A percentile compares a stretch with the other conserved stretches of the same genome.
phyloP scores from a whole-genome alignment of 768 basidiomycete species.

The Termitomyces bulborhizus region DNA sequence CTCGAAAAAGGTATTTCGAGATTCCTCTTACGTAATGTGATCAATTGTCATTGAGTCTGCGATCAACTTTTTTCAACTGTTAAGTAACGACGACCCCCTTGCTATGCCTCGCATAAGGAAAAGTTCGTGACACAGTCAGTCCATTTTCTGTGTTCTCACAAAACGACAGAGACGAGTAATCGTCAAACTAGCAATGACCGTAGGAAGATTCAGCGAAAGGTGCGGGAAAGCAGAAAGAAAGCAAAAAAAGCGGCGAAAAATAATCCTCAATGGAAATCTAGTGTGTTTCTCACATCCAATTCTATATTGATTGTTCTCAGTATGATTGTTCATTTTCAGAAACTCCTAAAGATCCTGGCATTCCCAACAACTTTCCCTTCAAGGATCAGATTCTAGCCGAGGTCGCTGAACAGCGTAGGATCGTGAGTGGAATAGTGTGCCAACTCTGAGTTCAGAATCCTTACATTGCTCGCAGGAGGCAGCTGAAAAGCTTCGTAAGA shows the following conservation, averaged over 20 bases:
- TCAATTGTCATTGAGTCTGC: background rate
- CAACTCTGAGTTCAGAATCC: background rate
- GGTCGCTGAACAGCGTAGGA: constrained; percentile 72
- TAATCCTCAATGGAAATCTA: constrained; percentile 83
- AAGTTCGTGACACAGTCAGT: constrained; percentile 5
- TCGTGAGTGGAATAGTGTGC: constrained; percentile 35
- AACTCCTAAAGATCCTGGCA: constrained; percentile 85
- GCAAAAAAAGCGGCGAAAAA: constrained; percentile 68
- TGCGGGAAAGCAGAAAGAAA: constrained; percentile 74
- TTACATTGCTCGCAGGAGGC: constrained; percentile 41
- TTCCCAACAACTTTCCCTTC: constrained; percentile 89
- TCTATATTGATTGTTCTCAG: background rate
- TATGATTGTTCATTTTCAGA: constrained; percentile 33
- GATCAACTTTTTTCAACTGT: background rate
- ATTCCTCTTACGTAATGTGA: too few species aligned
- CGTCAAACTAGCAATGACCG: constrained; percentile 70
- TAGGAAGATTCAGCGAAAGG: constrained; percentile 68
- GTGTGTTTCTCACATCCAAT: constrained; percentile 36
- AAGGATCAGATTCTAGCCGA: constrained; percentile 94
- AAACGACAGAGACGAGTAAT: constrained; percentile 71
- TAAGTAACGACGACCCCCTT: too few species aligned
- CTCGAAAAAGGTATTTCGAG: too few species aligned
- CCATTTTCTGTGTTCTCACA: background rate
- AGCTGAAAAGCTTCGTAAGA: constrained; percentile 68
- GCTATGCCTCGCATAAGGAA: constrained; percentile 14